Base-by-base conservation (phyloP, 2,329 filamentous ascomycete species). In the Xylariaceae sp. region DNA sequence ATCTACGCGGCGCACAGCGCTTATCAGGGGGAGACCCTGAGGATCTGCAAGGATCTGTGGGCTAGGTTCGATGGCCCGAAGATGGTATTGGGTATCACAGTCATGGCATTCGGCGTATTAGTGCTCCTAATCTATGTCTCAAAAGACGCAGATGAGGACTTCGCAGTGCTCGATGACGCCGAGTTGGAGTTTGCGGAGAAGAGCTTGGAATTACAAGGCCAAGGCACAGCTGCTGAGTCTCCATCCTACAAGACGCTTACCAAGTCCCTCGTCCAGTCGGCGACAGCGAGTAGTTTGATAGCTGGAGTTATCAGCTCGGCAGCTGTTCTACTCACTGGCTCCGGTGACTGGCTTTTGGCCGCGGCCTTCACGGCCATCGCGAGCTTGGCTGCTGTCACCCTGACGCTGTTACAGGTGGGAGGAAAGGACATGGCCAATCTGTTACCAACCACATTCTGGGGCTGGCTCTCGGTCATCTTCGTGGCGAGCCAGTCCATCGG, bases 401-500 rank as follows among this genome's bases (percentile, higher is more conserved):
- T 59, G 11, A 62, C 59, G 32, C 60, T 73, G 5, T 57, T 68
- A 16, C 59, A 61, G 6, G 37, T 53, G 23, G 62, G 46, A 12
- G 46, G 65, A 21, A 68, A 65, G 47, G 61, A 57, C 8, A 36
- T 77, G 13, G 44, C 56, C 19, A 70, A 71, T 39, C 53, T 85
- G 22, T 47, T 87, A 8, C 89, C 88, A 0, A 75, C 61, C n/a
- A 83, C 76, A 0, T 63, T 89, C 34, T 98, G 90, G 89, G 83
- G 87, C n/a, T 90, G 85, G 80, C 65, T 94, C 38, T 80, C 86
- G 5, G 66, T 86, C 17, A 56, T 89, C 11, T 87, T 94, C 46
- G 88, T 88, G 0, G 58, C 88, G n/a, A 78, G 83, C 40, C 86
- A 94, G 52, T 93, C 88, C n/a, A 67, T 85, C 32, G 90, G 92